Evolutionary conservation across 768 basidiomycete species (phyloP).

Genomic region (Saitozyma podzolica): DNA sequence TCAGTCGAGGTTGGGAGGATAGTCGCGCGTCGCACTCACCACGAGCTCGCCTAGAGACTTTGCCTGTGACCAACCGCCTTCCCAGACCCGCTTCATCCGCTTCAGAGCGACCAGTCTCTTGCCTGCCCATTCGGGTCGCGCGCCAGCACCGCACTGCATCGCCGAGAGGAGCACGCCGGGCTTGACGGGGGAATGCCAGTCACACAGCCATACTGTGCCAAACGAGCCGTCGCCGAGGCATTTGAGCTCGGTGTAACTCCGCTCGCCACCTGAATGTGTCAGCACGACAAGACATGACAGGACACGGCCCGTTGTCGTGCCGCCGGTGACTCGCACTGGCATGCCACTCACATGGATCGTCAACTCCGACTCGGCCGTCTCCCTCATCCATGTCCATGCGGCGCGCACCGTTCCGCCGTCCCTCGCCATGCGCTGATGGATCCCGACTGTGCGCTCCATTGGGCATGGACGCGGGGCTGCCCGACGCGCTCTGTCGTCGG

Average conservation of each 20-base stretch:
- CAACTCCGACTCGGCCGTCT: conserved; percentile 35
- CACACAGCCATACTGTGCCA: conserved; percentile 96
- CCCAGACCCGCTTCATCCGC: conserved; percentile 96
- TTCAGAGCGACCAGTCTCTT: conserved; percentile 96
- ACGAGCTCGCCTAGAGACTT: conserved; percentile 85
- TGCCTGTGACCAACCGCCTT: conserved; percentile 98
- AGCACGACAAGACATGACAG: neutral
- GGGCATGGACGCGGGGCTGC: neutral
- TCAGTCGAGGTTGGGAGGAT: neutral
- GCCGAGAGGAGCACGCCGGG: conserved; percentile 86
- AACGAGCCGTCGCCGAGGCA: conserved; percentile 97
- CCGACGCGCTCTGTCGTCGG: neutral
- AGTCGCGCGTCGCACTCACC: conserved; percentile 32
- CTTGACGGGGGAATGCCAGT: conserved; percentile 96
- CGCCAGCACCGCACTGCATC: conserved; percentile 93
- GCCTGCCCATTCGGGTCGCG: conserved; percentile 88
- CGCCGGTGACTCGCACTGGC: neutral
- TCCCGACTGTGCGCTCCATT: neutral
- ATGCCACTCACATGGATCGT: conserved; percentile 34
- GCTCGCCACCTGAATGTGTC: conserved; percentile 66
- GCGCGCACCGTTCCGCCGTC: neutral
- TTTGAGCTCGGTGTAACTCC: conserved; percentile 92
- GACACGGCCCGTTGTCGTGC: neutral
- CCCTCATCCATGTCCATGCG: conserved; percentile 9
- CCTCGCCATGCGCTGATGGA: neutral